A percentile compares a stretch with the other conserved stretches of the same genome.
Evolutionary conservation across 257 asterid species (phyloP).

Genomic region (Ilex asprella): DNA sequence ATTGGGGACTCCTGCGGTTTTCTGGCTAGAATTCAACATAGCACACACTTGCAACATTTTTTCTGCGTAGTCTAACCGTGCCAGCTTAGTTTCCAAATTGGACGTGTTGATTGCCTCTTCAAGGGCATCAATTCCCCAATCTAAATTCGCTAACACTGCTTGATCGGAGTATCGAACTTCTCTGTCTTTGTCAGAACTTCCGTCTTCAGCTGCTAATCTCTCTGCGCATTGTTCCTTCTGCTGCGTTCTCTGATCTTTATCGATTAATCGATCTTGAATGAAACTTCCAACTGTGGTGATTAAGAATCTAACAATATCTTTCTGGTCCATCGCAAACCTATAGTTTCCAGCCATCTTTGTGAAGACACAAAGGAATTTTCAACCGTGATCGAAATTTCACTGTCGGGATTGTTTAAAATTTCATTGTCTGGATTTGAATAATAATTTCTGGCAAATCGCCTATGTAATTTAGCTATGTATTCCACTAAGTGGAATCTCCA

Average conservation of each 20-base stretch:
- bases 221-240: conserved; percentile 79
- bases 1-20: conserved; percentile 79
- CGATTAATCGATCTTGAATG: conserved; percentile 49
- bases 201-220: conserved; percentile 70
- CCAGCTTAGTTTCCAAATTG: conserved; percentile 62
- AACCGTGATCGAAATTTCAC: background rate
- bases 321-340: conserved; percentile 58
- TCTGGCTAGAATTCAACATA: conserved; percentile 46
- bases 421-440: background rate
- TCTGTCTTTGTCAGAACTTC: conserved; percentile 23
- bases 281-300: conserved; percentile 42
- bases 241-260: conserved; percentile 40
- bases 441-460: background rate
- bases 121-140: conserved; percentile 86
- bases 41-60: conserved; percentile 85
- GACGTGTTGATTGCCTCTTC: conserved; percentile 75
- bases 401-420: background rate
- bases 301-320: conserved; percentile 46
- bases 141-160: conserved; percentile 74
- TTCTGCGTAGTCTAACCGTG: conserved; percentile 62
- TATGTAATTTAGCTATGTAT: background rate
- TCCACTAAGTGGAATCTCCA: background rate
- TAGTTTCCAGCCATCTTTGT: conserved; percentile 38
- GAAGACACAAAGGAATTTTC: background rate
- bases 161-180: conserved; percentile 76